A percentile compares a stretch with the other conserved stretches of the same genome.
These are phyloP conservation scores for Coemansia reversa DNA, from an alignment of 192 early-diverging fungal genomes.

Conservation along the genomic window DNA sequence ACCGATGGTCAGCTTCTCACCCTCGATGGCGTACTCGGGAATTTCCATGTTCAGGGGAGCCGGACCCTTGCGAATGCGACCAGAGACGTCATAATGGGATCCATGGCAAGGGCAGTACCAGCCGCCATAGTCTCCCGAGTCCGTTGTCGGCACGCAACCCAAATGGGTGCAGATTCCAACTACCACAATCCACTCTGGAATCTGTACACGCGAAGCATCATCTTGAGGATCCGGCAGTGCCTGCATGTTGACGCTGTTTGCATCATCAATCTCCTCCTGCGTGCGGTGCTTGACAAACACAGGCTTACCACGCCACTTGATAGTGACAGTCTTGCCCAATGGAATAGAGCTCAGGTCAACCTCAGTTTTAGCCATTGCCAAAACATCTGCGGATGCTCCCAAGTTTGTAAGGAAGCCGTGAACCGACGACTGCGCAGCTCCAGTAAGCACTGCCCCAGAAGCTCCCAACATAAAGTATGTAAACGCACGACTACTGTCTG, in stretches of 20 bases:
- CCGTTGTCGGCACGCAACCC: constrained; percentile 97
- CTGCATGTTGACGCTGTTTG: constrained; percentile 73
- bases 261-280: constrained; percentile 89
- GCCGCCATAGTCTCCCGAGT: constrained; percentile 96
- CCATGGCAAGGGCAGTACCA: constrained; percentile 99
- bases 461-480: constrained; percentile 95
- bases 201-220: constrained; percentile 84
- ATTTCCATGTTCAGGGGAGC: constrained; percentile 98
- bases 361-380: constrained; percentile 97
- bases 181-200: constrained; percentile 97
- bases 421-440: constrained; percentile 86
- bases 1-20: constrained; percentile 84
- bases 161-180: constrained; percentile 85
- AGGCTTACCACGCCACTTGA: constrained; percentile 99
- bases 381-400: constrained; percentile 95
- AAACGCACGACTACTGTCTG: constrained; percentile 69
- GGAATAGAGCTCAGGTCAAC: constrained; percentile 89
- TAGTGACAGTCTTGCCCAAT: constrained; percentile 92
- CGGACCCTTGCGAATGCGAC: constrained; percentile 96
- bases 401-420: constrained; percentile 76
- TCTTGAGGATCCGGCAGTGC: constrained; percentile 89
- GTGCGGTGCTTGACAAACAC: constrained; percentile 97
- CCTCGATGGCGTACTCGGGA: constrained; percentile 74
- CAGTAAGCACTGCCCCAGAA: constrained; percentile 77
- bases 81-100: constrained; percentile 98